Percentiles rank a stretch among this genome's conserved stretches.
phyloP scores from a whole-genome alignment of 306 rosid genomes.

The Cucurbita ficifolia region DNA sequence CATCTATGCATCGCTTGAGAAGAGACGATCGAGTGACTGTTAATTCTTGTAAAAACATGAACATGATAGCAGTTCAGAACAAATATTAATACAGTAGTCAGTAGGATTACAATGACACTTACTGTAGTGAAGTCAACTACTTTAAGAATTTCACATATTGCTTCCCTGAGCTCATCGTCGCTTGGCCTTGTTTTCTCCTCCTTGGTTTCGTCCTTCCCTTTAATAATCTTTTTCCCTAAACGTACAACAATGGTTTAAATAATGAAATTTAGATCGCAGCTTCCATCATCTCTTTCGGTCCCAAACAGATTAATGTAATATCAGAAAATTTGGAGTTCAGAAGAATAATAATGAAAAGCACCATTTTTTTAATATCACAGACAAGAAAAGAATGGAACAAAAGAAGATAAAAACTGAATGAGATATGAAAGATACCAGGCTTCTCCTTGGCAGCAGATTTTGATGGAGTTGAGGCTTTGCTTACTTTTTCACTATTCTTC shows the following conservation, averaged over 20 bases:
- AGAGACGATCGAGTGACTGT: background rate
- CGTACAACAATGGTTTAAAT: background rate
- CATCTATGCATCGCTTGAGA: background rate
- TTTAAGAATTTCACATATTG: constrained; percentile 83
- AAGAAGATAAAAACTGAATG: background rate
- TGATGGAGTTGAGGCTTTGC: constrained; percentile 27
- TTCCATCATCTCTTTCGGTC: background rate
- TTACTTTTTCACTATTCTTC: constrained; percentile 43
- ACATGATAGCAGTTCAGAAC: background rate
- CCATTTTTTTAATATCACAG: background rate
- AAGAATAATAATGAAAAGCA: background rate
- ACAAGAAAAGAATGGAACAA: background rate
- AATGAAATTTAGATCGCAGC: background rate
- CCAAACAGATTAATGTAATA: background rate
- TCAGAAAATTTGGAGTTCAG: background rate
- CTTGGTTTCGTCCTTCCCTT: constrained; percentile 58
- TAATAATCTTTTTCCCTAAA: constrained; percentile 42
- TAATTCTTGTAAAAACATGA: background rate
- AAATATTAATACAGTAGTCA: too few species aligned
- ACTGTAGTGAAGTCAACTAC: constrained; percentile 97
- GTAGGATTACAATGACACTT: constrained; percentile 10
- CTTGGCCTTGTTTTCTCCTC: constrained; percentile 41
- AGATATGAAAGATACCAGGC: constrained; percentile 29
- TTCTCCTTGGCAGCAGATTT: constrained; percentile 64
- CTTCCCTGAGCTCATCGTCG: constrained; percentile 62